Conservation (phyloP, 2,329 filamentous ascomycete species). For the Fusarium poae region DNA sequence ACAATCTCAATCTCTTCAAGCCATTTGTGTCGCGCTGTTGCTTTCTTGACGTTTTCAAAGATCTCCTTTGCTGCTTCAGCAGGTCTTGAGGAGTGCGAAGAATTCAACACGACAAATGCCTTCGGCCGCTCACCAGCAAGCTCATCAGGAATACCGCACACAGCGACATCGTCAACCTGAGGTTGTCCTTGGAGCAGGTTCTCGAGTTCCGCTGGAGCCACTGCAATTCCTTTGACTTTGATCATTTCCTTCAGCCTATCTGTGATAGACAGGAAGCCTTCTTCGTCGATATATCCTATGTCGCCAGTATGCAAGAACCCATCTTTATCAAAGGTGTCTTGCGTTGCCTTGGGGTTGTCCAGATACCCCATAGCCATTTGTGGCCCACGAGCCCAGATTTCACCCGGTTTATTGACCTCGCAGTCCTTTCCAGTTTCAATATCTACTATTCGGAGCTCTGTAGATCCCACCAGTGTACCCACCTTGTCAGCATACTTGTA, state of each 20-base stretch:
- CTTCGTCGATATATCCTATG: conserved; percentile 1
- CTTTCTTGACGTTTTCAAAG: not conserved
- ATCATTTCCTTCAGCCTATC: conserved; percentile 26
- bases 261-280: conserved; percentile 2
- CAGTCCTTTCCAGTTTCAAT: conserved; percentile 69
- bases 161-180: not conserved
- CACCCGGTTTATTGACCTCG: conserved; percentile 68
- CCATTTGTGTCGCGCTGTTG: conserved; percentile 9
- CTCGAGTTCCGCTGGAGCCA: conserved; percentile 22
- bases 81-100: fast-evolving
- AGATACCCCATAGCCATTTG: conserved; percentile 21
- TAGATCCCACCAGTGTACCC: conserved; percentile 59
- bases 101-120: conserved; percentile 4
- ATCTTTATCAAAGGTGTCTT: not conserved
- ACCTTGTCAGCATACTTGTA: conserved; percentile 27
- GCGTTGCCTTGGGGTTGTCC: not conserved
- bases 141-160: not conserved
- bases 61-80: not conserved
- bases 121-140: conserved; percentile 1
- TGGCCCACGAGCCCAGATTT: conserved; percentile 4
- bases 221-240: conserved; percentile 16
- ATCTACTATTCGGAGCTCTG: conserved; percentile 79
- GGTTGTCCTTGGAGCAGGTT: conserved; percentile 1
- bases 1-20: conserved; percentile 19
- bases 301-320: conserved; percentile 8